Evolutionary conservation across 1,139 yeast species (phyloP), one percentile per base, ranked within the genome.

Genomic region (Taphrina confusa): DNA sequence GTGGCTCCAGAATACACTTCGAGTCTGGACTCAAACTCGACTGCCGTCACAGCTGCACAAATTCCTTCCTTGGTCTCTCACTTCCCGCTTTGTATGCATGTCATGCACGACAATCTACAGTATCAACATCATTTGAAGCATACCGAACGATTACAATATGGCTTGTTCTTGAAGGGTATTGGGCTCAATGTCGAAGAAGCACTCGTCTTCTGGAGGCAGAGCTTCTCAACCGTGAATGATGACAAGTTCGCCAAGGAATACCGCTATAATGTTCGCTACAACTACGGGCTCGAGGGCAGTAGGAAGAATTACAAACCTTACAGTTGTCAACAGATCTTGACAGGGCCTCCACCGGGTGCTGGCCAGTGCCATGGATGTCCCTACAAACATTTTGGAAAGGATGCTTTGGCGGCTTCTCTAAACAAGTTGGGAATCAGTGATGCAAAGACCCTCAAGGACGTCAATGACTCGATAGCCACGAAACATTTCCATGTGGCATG

Each of bases 341-440:
- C 62, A 20, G 78, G 82, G 33, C 83, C 84, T 66, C 89, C 92
- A 5, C 95, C 96, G 0, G 79, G 79, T 18, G 80, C 83, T 55
- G 82, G 80, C 37, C 95, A 90, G 69, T 80, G 74, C 65, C 97
- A 92, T 70, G 98, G 98, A 2, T 91, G 97, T 73, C 97, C 97
- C 2, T 92, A 87, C 73, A 78, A 95, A 61, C 92, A 87, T 67
- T 76, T 87, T 68, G 76, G 81, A 16, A 71, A 81, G 14, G 94
- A 87, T 49, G 78, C 80, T 54, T 76, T 92, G 59, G 76, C 79
- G 1, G 67, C 70, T 3, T 81, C 82, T 63, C 76, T 92, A 65
- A 70, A 72, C 28, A 79, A 77, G 18, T 82, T 90, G 85, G 95
- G 95, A 0, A 76, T 92, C 47, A 77, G 75, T 5, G 92, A 87